phyloP scores from a whole-genome alignment of 129 eudicot species.

The Lactuca saligna region DNA sequence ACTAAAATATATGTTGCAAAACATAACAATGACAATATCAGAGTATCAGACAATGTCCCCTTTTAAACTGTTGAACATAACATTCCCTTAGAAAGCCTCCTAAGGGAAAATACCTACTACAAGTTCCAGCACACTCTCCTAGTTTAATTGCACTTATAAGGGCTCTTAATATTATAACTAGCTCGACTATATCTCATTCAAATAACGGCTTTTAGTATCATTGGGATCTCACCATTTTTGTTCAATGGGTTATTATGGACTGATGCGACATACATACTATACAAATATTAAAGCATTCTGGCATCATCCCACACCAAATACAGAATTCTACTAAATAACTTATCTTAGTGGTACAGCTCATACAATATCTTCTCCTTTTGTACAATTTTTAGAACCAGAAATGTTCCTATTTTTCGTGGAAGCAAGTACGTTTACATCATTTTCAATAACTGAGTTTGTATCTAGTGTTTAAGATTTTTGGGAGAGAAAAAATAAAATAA shows the following conservation, averaged over 20 bases:
- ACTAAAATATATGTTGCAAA: neutral
- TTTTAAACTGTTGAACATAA: neutral
- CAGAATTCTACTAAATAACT: neutral
- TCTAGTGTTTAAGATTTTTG: neutral
- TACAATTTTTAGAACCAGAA: neutral
- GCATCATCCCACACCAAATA: conserved; percentile 2
- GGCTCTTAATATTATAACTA: neutral
- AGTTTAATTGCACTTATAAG: neutral
- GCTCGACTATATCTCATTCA: neutral
- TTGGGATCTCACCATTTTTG: neutral
- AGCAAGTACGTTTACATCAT: neutral
- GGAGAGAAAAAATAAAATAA: neutral
- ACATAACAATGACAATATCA: neutral
- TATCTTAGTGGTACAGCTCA: neutral
- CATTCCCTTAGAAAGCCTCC: neutral
- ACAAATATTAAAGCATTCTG: no score
- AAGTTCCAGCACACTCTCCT: neutral
- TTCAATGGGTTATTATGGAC: neutral
- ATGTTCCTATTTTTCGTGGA: neutral
- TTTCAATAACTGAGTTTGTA: neutral
- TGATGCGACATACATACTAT: no score
- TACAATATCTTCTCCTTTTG: neutral
- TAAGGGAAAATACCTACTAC: neutral
- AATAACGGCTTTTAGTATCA: neutral
- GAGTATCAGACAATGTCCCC: neutral